A percentile compares a stretch with the other conserved stretches of the same genome.
Evolutionary conservation across 257 asterid genomes (phyloP).

Genomic region (Solanum corneliomulleri): DNA sequence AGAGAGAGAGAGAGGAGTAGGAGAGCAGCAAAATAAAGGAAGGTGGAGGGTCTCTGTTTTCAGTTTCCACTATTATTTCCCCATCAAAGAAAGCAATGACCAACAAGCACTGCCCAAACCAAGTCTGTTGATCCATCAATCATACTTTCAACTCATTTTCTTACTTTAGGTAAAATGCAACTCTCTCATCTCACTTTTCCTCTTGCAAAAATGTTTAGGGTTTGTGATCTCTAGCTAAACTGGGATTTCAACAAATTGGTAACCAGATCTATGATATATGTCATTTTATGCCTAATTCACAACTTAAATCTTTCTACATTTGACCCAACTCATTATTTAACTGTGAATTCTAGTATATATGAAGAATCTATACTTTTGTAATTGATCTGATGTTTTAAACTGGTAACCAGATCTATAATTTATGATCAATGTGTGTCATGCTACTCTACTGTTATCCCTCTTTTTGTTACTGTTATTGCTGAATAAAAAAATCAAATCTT

Average conservation of each 20-base stretch:
- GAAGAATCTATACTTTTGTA: background rate
- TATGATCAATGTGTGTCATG: background rate
- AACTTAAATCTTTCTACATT: background rate
- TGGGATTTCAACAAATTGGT: background rate
- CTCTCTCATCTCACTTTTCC: background rate
- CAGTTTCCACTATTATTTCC: background rate
- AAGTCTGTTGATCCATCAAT: background rate
- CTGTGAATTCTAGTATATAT: background rate
- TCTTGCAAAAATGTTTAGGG: background rate
- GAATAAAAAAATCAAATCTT: background rate
- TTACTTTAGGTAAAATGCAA: background rate
- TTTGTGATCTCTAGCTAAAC: background rate
- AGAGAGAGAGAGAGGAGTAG: background rate
- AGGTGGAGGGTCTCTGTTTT: background rate
- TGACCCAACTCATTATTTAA: background rate
- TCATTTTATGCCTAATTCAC: background rate
- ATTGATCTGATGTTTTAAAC: background rate
- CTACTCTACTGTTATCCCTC: background rate
- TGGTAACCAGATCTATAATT: background rate
- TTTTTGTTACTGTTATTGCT: background rate
- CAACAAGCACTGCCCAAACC: background rate
- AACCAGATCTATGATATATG: background rate
- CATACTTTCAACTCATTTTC: background rate
- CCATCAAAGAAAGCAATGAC: background rate
- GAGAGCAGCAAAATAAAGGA: background rate